Evolutionary conservation across 441 rosid genomes (phyloP).

Genomic region (Adansonia madagascariensis): DNA sequence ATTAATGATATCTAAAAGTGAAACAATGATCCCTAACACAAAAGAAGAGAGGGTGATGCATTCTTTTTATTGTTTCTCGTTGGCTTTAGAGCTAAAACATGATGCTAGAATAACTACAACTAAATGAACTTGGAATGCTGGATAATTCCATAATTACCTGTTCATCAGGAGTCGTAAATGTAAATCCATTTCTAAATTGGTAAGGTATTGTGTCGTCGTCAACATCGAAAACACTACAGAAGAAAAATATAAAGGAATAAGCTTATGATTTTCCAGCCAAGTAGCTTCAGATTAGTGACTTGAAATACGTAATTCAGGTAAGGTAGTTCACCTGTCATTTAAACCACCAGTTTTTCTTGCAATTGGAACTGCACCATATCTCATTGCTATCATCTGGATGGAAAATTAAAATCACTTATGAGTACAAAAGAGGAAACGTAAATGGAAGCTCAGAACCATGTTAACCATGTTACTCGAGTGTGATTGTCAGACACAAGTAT

Average conservation of each 20-base stretch:
- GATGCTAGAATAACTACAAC: neutral
- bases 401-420: neutral
- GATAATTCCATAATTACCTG: conserved; percentile 49
- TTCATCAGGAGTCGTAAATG: conserved; percentile 72
- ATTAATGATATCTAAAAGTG: neutral
- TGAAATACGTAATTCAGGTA: neutral
- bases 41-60: neutral
- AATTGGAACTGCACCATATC: conserved; percentile 86
- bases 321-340: conserved; percentile 70
- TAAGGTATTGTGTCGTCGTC: conserved; percentile 76
- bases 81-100: neutral
- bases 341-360: conserved; percentile 93
- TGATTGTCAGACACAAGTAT: too few relatives aligned
- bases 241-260: conserved; percentile 23
- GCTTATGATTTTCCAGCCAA: conserved; percentile 12
- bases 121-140: neutral
- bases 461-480: too few relatives aligned
- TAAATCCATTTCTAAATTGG: conserved; percentile 75
- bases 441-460: neutral
- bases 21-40: neutral
- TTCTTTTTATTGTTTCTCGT: neutral
- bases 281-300: conserved; percentile 14
- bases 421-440: neutral
- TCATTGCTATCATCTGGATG: conserved; percentile 89
- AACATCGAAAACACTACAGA: conserved; percentile 75